Evolutionary conservation across 495 filamentous ascomycete species (phyloP), one percentile per base, ranked within the genome.

Genomic region (Ascodesmis nigricans): DNA sequence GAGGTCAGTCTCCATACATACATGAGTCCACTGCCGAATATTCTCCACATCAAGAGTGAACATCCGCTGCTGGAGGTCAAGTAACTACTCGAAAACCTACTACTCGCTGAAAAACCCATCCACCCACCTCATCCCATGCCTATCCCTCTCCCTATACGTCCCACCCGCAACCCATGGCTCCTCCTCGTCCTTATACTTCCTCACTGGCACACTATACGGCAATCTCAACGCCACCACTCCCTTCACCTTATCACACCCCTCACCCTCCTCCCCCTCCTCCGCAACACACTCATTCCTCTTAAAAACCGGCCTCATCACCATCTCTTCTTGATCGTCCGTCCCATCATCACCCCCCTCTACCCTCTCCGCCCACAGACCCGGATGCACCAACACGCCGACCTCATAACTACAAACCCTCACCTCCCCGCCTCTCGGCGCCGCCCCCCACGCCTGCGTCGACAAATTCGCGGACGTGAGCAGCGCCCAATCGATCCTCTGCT

Each of bases 391-490:
- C 3, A 93, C 79, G 0, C 82, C 82, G 27, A 80, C 65, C 53
- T 93, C 82, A 56, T 75, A 93, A 23, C 78, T 87, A 40, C 69
- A 71, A 14, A 91, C 66, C 10, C 69, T 62, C 6, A 79, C 61
- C 46, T 77, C 65, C 53, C 63, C 35, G n/a, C 30, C 35, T 13
- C 68, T 69, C 21, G 10, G 57, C 58, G 10, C 69, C 65, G 24
- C 35, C n/a, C 82, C 82, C 82, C 82, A 92, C 0, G 82, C 82
- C 49, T 91, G 82, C 36, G 70, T 90, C 0, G 77, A 84, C 3
- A 92, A 54, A 44, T 91, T 91, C 9, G 82, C 80, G 5, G 76
- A 80, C 1, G 78, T 82, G 4, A 87, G 47, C 44, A 92, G 64
- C 13, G 78, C 80, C 82, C 82, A 92, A 45, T 84, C 78, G 23